Base-by-base conservation (phyloP, 805 yeast genomes). In the Candida corydali region DNA sequence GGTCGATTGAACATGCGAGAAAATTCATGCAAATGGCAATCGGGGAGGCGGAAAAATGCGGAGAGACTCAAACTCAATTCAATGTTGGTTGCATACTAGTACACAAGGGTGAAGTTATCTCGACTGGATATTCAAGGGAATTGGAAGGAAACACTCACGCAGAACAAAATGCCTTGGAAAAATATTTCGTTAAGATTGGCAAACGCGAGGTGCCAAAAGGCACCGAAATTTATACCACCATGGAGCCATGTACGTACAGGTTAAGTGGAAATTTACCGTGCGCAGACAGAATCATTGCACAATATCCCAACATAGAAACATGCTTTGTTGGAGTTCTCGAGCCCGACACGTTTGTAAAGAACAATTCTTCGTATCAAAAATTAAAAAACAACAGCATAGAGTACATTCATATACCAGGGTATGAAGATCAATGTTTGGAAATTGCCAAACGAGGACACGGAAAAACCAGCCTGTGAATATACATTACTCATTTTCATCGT, bases 111-210 rank as follows among this genome's bases (percentile, higher is more conserved):
- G 51, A 73, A 36, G 65, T 91, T 0, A 54, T 93, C n/a, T 70
- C 83, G 6, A 78, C 86, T 0, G 98, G 98, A 0, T 87, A 76
- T 52, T 86, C 98, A 0, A 70, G 98, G 37, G 98, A 93, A 57
- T 63, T 89, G 2, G 85, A 82, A 14, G 98, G 98, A 0, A 93
- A 91, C 58, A 91, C 98, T 0, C 98, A 91, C 57, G 98, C 98
- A 3, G 98, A 93, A 52, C 96, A 93, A 55, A 83, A 94, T 65
- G 96, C 96, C 0, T 54, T 93, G 39, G 83, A 80, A 22, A 93
- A 93, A 57, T 82, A 80, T 47, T 76, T 69, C 39, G 47, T 52
- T 5, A 48, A 59, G 26, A 55, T 60, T 1, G 65, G 65, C 8
- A 37, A 41, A 49, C 31, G 45, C 3, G 62, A 61, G 2, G 66